phyloP scores from a whole-genome alignment of 331 rosid species.

The Telfairia occidentalis region DNA sequence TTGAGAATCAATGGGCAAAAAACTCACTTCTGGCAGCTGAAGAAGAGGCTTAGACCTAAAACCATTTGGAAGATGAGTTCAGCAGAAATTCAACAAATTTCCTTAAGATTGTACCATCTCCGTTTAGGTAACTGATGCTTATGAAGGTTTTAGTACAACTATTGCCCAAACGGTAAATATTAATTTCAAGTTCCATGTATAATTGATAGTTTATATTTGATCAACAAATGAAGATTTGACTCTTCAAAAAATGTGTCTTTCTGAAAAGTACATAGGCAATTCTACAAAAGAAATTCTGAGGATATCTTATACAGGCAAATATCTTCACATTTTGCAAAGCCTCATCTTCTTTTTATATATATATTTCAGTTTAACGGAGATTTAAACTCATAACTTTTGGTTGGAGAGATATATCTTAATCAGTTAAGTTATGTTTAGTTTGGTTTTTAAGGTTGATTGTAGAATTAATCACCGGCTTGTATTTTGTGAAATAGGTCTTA shows the following conservation, averaged over 20 bases:
- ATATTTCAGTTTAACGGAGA: no score
- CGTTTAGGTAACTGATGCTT: not conserved
- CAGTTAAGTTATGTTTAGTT: no score
- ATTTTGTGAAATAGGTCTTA: not conserved
- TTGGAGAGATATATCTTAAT: no score
- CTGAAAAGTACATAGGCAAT: not conserved
- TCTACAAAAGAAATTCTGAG: not conserved
- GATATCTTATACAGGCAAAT: not conserved
- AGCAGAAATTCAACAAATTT: not conserved
- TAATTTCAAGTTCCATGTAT: not conserved
- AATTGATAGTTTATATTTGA: not conserved
- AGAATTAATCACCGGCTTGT: not conserved
- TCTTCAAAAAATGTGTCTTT: not conserved
- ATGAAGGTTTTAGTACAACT: not conserved
- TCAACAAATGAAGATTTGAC: not conserved
- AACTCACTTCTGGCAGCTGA: not conserved
- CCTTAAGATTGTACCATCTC: not conserved
- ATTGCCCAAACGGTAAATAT: not conserved
- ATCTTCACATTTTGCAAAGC: not conserved
- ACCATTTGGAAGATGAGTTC: not conserved
- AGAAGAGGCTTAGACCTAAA: not conserved
- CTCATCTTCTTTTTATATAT: no score
- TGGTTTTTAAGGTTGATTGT: no score
- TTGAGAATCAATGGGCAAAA: not conserved
- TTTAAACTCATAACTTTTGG: no score